These are phyloP conservation scores for Brassica incana DNA, from an alignment of 345 rosid species.

Conservation along the genomic window DNA sequence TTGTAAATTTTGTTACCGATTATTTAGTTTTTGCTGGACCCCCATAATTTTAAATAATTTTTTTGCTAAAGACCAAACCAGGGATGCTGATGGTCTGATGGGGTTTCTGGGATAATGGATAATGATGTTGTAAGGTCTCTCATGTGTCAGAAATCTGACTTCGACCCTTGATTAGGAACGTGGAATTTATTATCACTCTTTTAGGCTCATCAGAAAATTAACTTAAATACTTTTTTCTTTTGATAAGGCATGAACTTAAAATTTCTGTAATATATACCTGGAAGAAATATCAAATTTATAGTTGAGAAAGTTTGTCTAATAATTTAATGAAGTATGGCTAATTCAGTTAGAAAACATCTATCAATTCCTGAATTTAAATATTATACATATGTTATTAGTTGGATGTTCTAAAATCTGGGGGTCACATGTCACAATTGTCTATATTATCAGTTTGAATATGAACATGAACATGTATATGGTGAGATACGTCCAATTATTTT, in stretches of 20 bases:
- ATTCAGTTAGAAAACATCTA: background rate
- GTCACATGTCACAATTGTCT: constrained; percentile 2
- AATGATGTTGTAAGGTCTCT: background rate
- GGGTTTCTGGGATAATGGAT: too few species aligned
- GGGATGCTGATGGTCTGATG: too few species aligned
- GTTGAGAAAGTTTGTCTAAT: background rate
- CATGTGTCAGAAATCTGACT: constrained; percentile 30
- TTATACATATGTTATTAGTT: constrained; percentile 9
- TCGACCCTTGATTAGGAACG: constrained; percentile 21
- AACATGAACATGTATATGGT: background rate
- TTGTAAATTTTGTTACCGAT: too few species aligned
- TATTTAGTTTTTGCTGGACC: too few species aligned
- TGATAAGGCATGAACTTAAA: background rate
- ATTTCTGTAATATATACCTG: background rate
- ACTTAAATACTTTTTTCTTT: background rate
- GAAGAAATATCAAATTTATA: background rate
- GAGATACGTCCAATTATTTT: background rate
- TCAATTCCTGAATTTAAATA: background rate
- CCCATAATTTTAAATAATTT: too few species aligned
- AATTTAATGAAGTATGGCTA: background rate
- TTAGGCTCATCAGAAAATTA: background rate
- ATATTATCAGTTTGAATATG: background rate
- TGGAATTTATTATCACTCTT: constrained; percentile 17
- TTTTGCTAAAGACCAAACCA: too few species aligned
- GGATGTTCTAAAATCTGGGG: background rate